Evolutionary conservation across 2,329 filamentous ascomycete genomes (phyloP).

Genomic region (Sporothrix luriei): DNA sequence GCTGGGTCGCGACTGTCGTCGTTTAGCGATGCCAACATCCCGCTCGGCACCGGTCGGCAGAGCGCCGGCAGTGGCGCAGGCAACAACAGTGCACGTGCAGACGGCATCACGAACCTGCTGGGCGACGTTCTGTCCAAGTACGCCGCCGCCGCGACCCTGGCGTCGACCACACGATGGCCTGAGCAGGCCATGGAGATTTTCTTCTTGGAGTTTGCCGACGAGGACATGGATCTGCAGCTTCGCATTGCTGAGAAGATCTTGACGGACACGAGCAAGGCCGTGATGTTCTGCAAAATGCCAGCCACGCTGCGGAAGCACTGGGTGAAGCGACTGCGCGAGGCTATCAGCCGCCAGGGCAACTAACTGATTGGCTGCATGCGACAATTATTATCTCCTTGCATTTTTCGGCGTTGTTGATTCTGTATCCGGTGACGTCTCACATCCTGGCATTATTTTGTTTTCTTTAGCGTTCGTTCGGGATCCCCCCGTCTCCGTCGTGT

Average conservation of each 20-base stretch:
- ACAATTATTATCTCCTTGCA: not conserved
- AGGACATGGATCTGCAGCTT: slow-evolving; percentile 61
- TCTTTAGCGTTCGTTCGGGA: not conserved
- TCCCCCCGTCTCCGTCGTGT: not conserved
- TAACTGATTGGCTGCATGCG: slow-evolving; percentile 9
- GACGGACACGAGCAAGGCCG: slow-evolving; percentile 61
- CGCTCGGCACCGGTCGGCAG: not conserved
- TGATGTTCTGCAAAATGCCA: slow-evolving; percentile 66
- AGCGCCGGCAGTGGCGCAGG: slow-evolving; percentile 16
- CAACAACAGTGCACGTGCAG: slow-evolving; percentile 33
- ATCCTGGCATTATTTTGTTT: not conserved
- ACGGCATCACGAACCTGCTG: slow-evolving; percentile 42
- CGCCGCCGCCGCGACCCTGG: slow-evolving; percentile 39
- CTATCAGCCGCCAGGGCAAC: slow-evolving; percentile 42
- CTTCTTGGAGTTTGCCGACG: slow-evolving; percentile 60
- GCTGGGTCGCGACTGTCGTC: not conserved
- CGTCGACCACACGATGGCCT: slow-evolving; percentile 53
- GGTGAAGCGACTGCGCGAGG: slow-evolving; percentile 57
- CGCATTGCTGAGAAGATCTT: slow-evolving; percentile 62
- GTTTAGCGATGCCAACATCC: slow-evolving; percentile 6
- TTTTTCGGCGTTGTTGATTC: not conserved
- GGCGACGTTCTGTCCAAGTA: slow-evolving; percentile 48
- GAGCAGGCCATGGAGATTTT: slow-evolving; percentile 63
- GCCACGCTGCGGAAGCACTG: slow-evolving; percentile 56
- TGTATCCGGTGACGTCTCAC: too few relatives aligned